Evolutionary conservation across 2,329 filamentous ascomycete genomes (phyloP).

Genomic region (Fonsecaea nubica): DNA sequence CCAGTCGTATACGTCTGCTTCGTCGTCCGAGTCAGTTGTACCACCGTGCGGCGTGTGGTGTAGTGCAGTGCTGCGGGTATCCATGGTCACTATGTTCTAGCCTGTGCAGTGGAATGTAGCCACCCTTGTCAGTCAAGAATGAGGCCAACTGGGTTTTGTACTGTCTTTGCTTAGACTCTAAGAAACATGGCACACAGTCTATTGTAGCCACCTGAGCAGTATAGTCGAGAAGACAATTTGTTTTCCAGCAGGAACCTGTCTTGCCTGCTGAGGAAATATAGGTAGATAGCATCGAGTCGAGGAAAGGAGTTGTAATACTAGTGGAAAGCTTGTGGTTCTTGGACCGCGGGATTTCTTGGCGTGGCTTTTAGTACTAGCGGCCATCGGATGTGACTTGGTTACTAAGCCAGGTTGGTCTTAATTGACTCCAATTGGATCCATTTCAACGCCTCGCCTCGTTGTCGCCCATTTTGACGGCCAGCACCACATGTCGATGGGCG

Average conservation of each 20-base stretch:
- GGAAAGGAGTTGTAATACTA: constrained; percentile 2
- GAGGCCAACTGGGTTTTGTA: not conserved
- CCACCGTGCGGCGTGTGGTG: constrained; percentile 24
- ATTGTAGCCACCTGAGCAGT: not conserved
- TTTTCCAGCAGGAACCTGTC: not conserved
- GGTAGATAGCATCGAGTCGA: not conserved
- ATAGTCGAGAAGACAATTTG: not conserved
- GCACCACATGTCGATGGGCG: not conserved
- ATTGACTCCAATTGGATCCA: not conserved
- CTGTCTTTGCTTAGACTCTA: not conserved
- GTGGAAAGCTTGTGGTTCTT: constrained; percentile 1
- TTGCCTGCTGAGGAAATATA: not conserved
- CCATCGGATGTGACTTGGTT: not conserved
- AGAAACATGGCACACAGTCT: not conserved
- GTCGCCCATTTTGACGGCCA: not conserved
- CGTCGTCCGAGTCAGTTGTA: constrained; percentile 38
- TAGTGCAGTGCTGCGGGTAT: constrained; percentile 35
- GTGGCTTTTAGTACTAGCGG: not conserved
- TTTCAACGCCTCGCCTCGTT: not conserved
- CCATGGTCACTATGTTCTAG: constrained; percentile 22
- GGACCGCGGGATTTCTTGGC: not conserved
- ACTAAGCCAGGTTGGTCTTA: not conserved
- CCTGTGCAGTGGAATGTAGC: constrained; percentile 10
- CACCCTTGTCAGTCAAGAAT: constrained; percentile 8
- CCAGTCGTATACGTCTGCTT: constrained; percentile 38